Evolutionary conservation across 2,329 filamentous ascomycete genomes (phyloP).

Genomic region (Fusarium tjaetaba): DNA sequence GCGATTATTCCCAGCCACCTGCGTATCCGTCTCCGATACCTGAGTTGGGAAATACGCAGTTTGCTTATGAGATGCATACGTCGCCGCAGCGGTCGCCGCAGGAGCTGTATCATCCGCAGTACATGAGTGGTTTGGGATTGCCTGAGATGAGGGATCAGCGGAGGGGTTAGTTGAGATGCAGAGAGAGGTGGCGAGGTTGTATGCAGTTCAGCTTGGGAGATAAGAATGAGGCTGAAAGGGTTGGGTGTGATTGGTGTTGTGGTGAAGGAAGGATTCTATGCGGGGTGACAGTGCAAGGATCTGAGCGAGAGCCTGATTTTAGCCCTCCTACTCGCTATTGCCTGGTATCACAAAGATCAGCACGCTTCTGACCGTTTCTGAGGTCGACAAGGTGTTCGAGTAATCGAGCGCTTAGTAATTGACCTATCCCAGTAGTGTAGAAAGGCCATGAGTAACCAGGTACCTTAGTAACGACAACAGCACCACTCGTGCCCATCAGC

Average conservation of each 20-base stretch:
- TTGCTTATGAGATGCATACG: neutral
- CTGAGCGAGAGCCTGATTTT: neutral
- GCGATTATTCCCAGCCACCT: neutral
- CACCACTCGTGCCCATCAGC: no score
- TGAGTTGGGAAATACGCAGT: neutral
- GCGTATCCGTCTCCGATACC: neutral
- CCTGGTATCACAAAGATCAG: neutral
- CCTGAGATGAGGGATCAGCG: neutral
- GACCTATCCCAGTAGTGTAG: neutral
- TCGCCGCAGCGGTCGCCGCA: neutral
- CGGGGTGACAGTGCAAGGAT: neutral
- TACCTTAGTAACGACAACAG: no score
- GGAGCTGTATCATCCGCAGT: neutral
- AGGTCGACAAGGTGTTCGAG: neutral
- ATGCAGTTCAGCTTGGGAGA: neutral
- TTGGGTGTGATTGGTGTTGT: neutral
- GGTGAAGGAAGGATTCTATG: neutral
- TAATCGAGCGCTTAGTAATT: rapidly evolving
- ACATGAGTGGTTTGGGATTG: neutral
- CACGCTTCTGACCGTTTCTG: neutral
- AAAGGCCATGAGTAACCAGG: no score
- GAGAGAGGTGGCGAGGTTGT: neutral
- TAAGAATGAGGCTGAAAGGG: neutral
- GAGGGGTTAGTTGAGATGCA: neutral
- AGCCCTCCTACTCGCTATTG: rapidly evolving